phyloP scores from a whole-genome alignment of 441 rosid genomes.

The Gossypium gossypioides region DNA sequence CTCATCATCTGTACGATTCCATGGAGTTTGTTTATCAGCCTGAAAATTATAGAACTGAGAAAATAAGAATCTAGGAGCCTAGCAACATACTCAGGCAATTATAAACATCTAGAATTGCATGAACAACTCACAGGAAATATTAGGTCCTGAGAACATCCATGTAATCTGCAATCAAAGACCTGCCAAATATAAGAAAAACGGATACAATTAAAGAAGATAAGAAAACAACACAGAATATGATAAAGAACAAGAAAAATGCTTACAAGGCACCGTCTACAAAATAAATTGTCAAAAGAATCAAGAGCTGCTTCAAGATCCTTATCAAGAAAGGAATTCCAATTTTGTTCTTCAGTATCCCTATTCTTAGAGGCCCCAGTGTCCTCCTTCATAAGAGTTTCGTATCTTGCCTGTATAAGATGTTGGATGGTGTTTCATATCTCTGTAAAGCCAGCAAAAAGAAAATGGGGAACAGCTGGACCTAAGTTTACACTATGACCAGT shows the following conservation, averaged over 20 bases:
- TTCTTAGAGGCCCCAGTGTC: constrained; percentile 31
- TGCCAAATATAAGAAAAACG: constrained; percentile 18
- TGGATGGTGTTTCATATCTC: constrained; percentile 92
- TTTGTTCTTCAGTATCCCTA: constrained; percentile 41
- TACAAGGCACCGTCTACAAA: constrained; percentile 96
- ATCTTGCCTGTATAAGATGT: constrained; percentile 99
- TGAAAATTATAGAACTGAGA: constrained; percentile 19
- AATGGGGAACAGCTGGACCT: constrained; percentile 89
- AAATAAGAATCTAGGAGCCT: constrained; percentile 20
- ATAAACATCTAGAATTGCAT: constrained; percentile 17
- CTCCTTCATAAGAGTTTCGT: constrained; percentile 56
- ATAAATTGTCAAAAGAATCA: constrained; percentile 94
- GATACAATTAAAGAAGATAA: neutral
- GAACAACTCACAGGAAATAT: constrained; percentile 69
- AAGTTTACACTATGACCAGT: constrained; percentile 56
- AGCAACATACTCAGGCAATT: neutral
- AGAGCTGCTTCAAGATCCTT: constrained; percentile 96
- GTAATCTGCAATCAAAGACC: constrained; percentile 98
- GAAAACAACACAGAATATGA: constrained; percentile 8
- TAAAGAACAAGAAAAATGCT: constrained; percentile 21
- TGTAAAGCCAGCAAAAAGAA: constrained; percentile 71
- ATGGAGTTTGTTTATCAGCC: constrained; percentile 77
- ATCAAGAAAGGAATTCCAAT: constrained; percentile 51
- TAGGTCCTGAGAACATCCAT: constrained; percentile 98
- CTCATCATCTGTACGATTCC: constrained; percentile 55